Base-by-base conservation (phyloP, 495 filamentous ascomycete species). In the Aspergillus hancockii region DNA sequence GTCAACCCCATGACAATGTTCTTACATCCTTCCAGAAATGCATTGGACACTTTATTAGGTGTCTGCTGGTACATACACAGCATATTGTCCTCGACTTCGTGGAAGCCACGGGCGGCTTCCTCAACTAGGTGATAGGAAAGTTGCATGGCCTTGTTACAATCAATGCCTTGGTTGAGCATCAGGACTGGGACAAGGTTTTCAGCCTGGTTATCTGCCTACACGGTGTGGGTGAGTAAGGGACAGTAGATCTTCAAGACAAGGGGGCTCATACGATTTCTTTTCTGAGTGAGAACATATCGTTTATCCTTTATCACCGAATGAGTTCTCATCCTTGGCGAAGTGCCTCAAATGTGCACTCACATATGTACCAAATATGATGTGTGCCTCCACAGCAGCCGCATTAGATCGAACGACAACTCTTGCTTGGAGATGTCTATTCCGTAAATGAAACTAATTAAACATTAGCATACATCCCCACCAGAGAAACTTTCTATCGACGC, bases 351-450 rank as follows among this genome's bases (percentile, higher is more conserved):
- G 19, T 45, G 14, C 14, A 46, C 57, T 59, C 14, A 60, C 52
- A 60, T 60, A 31, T 60, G 52, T 7, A 55, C 52, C 21, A 55
- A 19, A 41, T 60, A 51, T 7, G 58, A 60, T 13, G 58, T 60
- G 28, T 49, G 21, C 30, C 38, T 50, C 58, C 58, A 60, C 30
- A 60, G 46, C 31, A 36, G 14, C 9, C 19, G 52, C 58, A 55
- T 60, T n/a, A 30, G 0, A 22, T 36, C 16, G 3, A 8, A 49
- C n/a, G 25, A n/a, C 14, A 54, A 6, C 12, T 60, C 30, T 0
- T 32, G 23, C 14, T n/a, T 18, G 55, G 34, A 51, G 10, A 58
- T 30, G 16, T 58, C 34, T 8, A 58, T 50, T 5, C 49, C 55
- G 34, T 52, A 51, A 10, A 41, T 38, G n/a, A 58, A 52, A 1